Conservation (phyloP, 257 asterid species). For the Nicotiana knightiana region DNA sequence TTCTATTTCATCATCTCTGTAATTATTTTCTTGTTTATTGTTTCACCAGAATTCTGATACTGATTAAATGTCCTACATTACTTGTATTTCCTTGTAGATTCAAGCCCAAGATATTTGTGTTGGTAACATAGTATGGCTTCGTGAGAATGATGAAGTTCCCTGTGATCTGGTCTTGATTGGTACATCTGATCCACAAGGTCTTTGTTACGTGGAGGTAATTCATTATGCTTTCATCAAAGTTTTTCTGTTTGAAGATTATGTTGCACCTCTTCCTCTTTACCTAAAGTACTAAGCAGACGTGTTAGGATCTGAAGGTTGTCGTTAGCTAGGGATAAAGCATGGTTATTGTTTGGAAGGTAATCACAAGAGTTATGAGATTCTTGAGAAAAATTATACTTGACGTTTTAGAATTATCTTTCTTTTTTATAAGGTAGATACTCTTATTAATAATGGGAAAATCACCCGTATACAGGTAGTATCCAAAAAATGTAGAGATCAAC, state of each 20-base stretch:
- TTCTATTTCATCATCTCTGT: neutral
- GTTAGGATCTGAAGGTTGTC: slow-evolving; percentile 14
- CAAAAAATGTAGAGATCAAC: neutral
- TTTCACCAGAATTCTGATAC: neutral
- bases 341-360: neutral
- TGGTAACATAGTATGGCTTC: slow-evolving; percentile 94
- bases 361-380: neutral
- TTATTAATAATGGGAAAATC: neutral
- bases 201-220: slow-evolving; percentile 91
- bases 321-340: neutral
- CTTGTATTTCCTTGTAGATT: slow-evolving; percentile 40
- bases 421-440: slow-evolving; percentile 1
- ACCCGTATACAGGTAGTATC: neutral
- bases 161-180: slow-evolving; percentile 96
- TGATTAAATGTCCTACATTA: neutral
- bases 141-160: slow-evolving; percentile 99
- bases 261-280: slow-evolving; percentile 1
- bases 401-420: neutral
- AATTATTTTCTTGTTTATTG: neutral
- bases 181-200: slow-evolving; percentile 85
- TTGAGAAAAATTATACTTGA: neutral
- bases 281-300: neutral
- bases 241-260: neutral
- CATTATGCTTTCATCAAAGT: slow-evolving; percentile 3
- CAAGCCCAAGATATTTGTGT: slow-evolving; percentile 88